These are phyloP conservation scores for Aquilaria malaccensis DNA, from an alignment of 345 rosid genomes.

Conservation along the genomic window DNA sequence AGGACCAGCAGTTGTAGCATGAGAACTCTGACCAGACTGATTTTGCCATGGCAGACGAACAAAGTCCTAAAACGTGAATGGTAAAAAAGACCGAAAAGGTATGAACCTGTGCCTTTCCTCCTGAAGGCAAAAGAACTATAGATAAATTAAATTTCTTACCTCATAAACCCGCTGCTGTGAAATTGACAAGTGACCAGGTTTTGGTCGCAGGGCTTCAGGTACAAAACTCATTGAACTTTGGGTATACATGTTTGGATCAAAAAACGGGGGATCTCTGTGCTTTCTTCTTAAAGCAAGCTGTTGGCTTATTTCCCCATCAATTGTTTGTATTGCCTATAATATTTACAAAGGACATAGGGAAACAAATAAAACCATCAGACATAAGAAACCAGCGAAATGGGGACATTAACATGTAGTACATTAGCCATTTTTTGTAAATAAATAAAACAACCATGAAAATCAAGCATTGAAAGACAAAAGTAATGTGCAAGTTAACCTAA, in stretches of 20 bases:
- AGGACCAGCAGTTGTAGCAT: slow-evolving; percentile 44
- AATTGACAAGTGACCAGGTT: slow-evolving; percentile 80
- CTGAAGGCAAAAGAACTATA: slow-evolving; percentile 8
- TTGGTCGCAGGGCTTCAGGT: slow-evolving; percentile 91
- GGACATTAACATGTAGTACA: no score
- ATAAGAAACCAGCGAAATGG: no score
- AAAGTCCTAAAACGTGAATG: slow-evolving; percentile 57
- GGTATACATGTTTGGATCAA: slow-evolving; percentile 61
- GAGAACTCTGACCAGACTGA: slow-evolving; percentile 64
- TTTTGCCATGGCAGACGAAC: slow-evolving; percentile 97
- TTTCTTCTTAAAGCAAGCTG: slow-evolving; percentile 78
- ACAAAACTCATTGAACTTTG: slow-evolving; percentile 71
- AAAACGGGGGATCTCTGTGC: slow-evolving; percentile 70
- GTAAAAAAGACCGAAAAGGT: not conserved
- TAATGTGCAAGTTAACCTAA: no score
- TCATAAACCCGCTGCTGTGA: slow-evolving; percentile 97
- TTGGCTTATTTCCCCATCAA: slow-evolving; percentile 81
- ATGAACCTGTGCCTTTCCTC: slow-evolving; percentile 12
- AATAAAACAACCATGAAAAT: no score
- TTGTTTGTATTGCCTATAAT: slow-evolving; percentile 74
- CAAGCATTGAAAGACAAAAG: no score
- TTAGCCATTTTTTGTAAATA: no score
- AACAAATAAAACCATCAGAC: not conserved
- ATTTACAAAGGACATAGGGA: slow-evolving; percentile 1
- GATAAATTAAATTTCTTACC: slow-evolving; percentile 31